phyloP scores from a whole-genome alignment of 2,329 filamentous ascomycete genomes.

The Claviceps capensis region DNA sequence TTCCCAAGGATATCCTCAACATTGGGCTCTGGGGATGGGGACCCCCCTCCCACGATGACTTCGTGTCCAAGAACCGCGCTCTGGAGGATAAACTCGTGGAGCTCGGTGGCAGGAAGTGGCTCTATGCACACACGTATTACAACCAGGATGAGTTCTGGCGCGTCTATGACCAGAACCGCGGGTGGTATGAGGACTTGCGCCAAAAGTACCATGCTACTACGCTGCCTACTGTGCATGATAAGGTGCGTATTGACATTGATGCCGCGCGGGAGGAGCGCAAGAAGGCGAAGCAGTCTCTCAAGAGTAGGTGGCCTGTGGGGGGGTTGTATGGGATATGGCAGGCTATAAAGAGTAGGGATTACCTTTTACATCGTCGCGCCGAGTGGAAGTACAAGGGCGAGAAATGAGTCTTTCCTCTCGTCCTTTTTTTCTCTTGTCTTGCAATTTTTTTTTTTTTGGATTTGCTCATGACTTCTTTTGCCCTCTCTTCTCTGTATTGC shows the following conservation, averaged over 20 bases:
- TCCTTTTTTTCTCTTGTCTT: background rate
- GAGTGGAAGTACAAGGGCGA: constrained; percentile 37
- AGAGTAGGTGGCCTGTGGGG: constrained; percentile 39
- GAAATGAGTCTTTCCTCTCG: background rate
- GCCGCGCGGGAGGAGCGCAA: constrained; percentile 25
- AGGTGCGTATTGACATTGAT: constrained; percentile 45
- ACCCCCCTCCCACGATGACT: constrained; percentile 39
- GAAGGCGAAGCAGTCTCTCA: constrained; percentile 27
- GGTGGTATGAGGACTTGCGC: constrained; percentile 49
- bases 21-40: constrained; percentile 73
- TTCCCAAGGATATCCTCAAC: constrained; percentile 36
- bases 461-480: background rate
- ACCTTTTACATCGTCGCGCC: constrained; percentile 37
- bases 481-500: background rate
- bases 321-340: constrained; percentile 47
- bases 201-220: constrained; percentile 46
- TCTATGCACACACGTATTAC: constrained; percentile 81
- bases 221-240: constrained; percentile 57
- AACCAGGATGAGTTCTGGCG: constrained; percentile 56
- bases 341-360: constrained; percentile 43
- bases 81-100: constrained; percentile 56
- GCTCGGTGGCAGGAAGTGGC: constrained; percentile 70
- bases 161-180: constrained; percentile 38
- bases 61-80: constrained; percentile 54
- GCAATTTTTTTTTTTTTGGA: too few relatives aligned